Conservation (phyloP, 768 basidiomycete genomes). For the Phylloporus sp. region DNA sequence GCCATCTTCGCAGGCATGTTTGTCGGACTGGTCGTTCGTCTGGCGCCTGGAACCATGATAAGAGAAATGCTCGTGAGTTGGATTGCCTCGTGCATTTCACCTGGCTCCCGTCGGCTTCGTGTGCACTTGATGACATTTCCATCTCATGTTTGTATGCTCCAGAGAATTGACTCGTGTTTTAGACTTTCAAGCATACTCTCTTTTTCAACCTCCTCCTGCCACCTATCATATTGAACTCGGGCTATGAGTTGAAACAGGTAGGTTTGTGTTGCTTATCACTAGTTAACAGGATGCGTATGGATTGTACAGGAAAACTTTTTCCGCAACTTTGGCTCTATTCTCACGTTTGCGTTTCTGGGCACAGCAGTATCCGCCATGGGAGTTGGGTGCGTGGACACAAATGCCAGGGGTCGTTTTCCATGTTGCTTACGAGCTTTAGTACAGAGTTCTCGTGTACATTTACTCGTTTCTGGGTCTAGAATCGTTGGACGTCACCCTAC, state of each 20-base stretch:
- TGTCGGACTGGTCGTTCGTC: slow-evolving; percentile 84
- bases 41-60: slow-evolving; percentile 91
- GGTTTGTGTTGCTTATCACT: slow-evolving; percentile 14
- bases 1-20: slow-evolving; percentile 95
- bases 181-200: slow-evolving; percentile 95
- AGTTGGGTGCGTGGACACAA: slow-evolving; percentile 65
- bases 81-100: too few relatives aligned
- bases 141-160: neutral
- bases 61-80: slow-evolving; percentile 96
- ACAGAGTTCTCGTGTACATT: slow-evolving; percentile 87
- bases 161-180: slow-evolving; percentile 9
- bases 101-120: too few relatives aligned
- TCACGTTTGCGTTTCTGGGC: slow-evolving; percentile 89
- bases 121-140: neutral
- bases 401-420: neutral
- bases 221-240: slow-evolving; percentile 96
- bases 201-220: slow-evolving; percentile 98
- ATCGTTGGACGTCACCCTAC: slow-evolving; percentile 73
- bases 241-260: slow-evolving; percentile 95
- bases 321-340: slow-evolving; percentile 94
- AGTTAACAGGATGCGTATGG: neutral
- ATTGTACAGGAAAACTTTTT: slow-evolving; percentile 88
- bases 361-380: slow-evolving; percentile 97
- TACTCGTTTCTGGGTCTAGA: slow-evolving; percentile 93
- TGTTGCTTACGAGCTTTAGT: slow-evolving; percentile 44